Evolutionary conservation across 1,284 basidiomycete genomes (phyloP).

Genomic region (Rhodofomes roseus): DNA sequence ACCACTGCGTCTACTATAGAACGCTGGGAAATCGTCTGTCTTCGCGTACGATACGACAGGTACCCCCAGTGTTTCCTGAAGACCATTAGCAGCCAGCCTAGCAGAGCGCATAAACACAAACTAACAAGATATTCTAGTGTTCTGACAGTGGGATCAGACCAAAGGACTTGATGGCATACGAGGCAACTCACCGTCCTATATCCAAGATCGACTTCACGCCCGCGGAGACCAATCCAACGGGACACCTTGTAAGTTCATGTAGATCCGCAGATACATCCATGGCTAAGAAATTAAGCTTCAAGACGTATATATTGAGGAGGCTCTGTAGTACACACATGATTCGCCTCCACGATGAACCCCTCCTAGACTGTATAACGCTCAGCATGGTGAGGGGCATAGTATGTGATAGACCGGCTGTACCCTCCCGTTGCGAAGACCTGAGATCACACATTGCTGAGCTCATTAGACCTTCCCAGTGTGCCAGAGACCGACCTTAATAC

Average conservation of each 20-base stretch:
- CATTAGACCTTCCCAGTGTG: background rate
- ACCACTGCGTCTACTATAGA: conserved; percentile 86
- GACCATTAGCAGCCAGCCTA: background rate
- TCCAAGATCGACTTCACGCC: conserved; percentile 97
- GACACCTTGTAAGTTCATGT: conserved; percentile 77
- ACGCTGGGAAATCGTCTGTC: conserved; percentile 87
- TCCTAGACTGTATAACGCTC: conserved; percentile 53
- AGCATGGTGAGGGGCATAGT: background rate
- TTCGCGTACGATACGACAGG: conserved; percentile 82
- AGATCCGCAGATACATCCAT: conserved; percentile 97
- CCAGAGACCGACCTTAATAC: conserved; percentile 63
- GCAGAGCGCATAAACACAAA: background rate
- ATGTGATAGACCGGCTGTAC: conserved; percentile 35
- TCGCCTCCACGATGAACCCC: conserved; percentile 95
- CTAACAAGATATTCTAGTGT: conserved; percentile 91
- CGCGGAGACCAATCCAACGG: conserved; percentile 89
- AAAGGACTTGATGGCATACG: background rate
- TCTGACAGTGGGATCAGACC: conserved; percentile 31
- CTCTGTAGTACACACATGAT: conserved; percentile 50
- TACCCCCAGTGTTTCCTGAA: conserved; percentile 92
- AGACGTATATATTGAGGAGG: background rate
- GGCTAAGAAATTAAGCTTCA: too few species aligned
- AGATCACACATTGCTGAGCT: background rate
- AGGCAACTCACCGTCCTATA: conserved; percentile 62
- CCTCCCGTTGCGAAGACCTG: conserved; percentile 82